A percentile compares a stretch with the other conserved stretches of the same genome.
These are phyloP conservation scores for Daedaleopsis nitida DNA, from an alignment of 768 basidiomycete species.

Conservation along the genomic window DNA sequence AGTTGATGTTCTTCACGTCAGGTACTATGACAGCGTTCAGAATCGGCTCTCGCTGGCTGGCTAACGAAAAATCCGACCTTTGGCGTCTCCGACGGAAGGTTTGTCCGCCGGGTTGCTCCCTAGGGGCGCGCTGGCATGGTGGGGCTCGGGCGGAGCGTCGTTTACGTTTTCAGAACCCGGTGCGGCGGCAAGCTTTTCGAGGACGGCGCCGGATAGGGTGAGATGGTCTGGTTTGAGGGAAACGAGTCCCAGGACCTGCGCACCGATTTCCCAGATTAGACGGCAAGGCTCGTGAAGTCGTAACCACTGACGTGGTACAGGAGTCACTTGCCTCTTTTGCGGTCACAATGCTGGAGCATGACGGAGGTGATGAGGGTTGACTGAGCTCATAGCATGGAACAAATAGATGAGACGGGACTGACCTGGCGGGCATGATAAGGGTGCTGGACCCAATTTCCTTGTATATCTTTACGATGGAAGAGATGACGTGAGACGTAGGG, in stretches of 20 bases:
- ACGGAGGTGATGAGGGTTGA: neutral
- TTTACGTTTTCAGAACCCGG: neutral
- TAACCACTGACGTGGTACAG: neutral
- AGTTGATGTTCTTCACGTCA: conserved; percentile 30
- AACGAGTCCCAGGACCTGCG: conserved; percentile 43
- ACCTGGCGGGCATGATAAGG: conserved; percentile 54
- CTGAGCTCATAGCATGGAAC: neutral
- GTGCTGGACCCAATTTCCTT: conserved; percentile 40
- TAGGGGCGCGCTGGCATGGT: no score
- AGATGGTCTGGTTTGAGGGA: conserved; percentile 44
- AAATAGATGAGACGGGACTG: neutral
- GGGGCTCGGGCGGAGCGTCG: neutral
- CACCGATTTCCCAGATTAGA: neutral
- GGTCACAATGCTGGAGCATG: conserved; percentile 39
- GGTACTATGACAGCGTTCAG: neutral
- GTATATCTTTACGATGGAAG: conserved; percentile 40
- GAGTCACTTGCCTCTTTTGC: conserved; percentile 36
- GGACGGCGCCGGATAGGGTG: conserved; percentile 43
- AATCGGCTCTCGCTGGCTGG: no score
- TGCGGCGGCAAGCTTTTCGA: conserved; percentile 39
- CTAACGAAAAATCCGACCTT: neutral
- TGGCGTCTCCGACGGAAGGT: neutral
- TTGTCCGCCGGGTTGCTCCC: no score
- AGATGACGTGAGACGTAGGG: conserved; percentile 43
- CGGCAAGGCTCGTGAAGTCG: no score